These are phyloP conservation scores for Monilinia laxa DNA, from an alignment of 2,329 filamentous ascomycete genomes.

Conservation along the genomic window DNA sequence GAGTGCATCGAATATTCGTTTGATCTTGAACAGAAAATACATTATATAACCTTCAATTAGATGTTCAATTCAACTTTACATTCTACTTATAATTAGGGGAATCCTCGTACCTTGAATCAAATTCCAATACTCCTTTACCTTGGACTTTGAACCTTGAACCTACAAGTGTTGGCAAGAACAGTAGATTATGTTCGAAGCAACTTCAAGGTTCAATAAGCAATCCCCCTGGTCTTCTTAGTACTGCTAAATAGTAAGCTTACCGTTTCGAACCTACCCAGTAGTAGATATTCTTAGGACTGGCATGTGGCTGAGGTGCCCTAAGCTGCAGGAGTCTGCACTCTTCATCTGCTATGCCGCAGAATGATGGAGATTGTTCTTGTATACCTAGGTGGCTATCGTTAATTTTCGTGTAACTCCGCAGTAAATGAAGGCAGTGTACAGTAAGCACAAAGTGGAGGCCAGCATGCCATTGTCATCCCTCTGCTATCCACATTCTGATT, in stretches of 20 bases:
- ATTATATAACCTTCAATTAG: no score
- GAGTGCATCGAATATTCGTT: no score
- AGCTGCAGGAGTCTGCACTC: not conserved
- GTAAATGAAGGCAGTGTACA: constrained; percentile 8
- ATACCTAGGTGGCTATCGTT: not conserved
- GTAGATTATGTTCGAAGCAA: not conserved
- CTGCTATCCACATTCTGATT: not conserved
- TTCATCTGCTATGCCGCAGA: not conserved
- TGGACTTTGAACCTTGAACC: not conserved
- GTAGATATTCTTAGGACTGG: not conserved
- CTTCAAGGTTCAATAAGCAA: not conserved
- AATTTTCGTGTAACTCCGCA: not conserved
- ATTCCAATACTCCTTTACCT: not conserved
- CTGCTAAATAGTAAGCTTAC: constrained; percentile 1
- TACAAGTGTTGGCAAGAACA: not conserved
- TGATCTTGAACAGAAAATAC: not conserved
- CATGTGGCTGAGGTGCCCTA: constrained; percentile 1
- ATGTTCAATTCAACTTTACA: no score
- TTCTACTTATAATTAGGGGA: no score
- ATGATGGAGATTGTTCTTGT: not conserved
- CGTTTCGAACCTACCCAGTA: not conserved
- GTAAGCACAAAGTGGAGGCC: not conserved
- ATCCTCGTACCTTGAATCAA: not conserved
- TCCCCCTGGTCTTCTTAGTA: not conserved
- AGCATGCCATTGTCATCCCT: not conserved